A percentile compares a stretch with the other conserved stretches of the same genome.
Evolutionary conservation across 257 asterid species (phyloP).

Genomic region (Osmanthus fragrans): DNA sequence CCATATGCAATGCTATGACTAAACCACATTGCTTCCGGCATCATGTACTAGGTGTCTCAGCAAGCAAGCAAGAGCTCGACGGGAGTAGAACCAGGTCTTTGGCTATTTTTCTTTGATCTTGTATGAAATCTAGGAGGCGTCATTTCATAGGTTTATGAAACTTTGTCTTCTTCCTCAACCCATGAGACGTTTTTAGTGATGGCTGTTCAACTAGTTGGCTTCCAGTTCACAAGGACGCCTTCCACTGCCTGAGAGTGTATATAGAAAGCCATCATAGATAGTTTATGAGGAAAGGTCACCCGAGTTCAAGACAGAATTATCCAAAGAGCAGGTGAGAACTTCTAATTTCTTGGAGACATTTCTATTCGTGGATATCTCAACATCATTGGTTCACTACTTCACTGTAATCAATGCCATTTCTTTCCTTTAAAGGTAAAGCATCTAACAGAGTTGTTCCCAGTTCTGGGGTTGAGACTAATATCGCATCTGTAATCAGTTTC

Average conservation of each 20-base stretch:
- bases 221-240: constrained; percentile 35
- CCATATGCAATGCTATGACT: constrained; percentile 44
- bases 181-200: constrained; percentile 10
- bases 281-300: constrained; percentile 36
- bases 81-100: constrained; percentile 41
- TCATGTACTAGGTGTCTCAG: constrained; percentile 41
- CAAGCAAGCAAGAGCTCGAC: constrained; percentile 30
- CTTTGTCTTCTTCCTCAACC: constrained; percentile 14
- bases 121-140: constrained; percentile 53
- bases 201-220: constrained; percentile 2
- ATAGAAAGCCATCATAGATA: constrained; percentile 46
- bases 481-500: constrained; percentile 22
- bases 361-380: neutral
- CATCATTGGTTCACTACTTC: neutral
- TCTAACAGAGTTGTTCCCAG: constrained; percentile 29
- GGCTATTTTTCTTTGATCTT: constrained; percentile 44
- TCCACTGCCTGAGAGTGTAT: constrained; percentile 39
- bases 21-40: constrained; percentile 47
- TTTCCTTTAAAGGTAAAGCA: constrained; percentile 31
- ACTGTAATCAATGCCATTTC: neutral
- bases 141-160: constrained; percentile 42
- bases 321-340: constrained; percentile 37
- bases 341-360: too few relatives aligned
- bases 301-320: constrained; percentile 42
- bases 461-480: constrained; percentile 25